Evolutionary conservation across 352 stramenopile genomes (phyloP).

Genomic region (Pythium phragmiticola): DNA sequence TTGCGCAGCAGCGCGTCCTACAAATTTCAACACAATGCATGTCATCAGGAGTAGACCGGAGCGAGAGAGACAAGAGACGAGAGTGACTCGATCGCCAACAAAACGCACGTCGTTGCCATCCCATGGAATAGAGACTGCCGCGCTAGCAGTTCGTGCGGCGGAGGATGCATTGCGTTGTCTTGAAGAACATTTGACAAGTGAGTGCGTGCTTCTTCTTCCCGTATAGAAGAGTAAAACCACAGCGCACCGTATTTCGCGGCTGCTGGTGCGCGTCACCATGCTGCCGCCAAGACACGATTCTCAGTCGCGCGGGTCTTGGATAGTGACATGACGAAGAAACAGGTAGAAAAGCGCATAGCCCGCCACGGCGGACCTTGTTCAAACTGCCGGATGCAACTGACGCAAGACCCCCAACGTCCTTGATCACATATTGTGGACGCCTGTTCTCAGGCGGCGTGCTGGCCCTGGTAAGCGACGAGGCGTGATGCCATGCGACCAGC

Average conservation of each 20-base stretch:
- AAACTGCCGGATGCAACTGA: conserved; percentile 9
- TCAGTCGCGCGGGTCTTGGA: background rate
- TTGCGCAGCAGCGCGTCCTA: conserved; percentile 17
- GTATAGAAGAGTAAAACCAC: background rate
- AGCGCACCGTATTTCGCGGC: conserved; percentile 3
- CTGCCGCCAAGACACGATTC: background rate
- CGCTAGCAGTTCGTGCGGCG: background rate
- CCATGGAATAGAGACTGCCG: background rate
- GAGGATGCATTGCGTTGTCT: background rate
- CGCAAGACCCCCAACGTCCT: background rate
- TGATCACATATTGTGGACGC: background rate
- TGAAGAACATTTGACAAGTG: background rate
- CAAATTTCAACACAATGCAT: background rate
- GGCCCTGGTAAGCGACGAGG: background rate
- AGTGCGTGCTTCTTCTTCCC: background rate
- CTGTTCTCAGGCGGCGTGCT: background rate
- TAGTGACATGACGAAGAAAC: background rate
- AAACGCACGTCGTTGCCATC: conserved; percentile 1
- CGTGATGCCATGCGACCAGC: conserved; percentile 7
- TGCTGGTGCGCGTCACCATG: conserved; percentile 9
- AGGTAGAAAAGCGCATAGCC: background rate
- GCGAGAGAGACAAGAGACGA: background rate
- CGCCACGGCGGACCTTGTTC: background rate
- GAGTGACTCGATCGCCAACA: background rate
- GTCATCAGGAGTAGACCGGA: background rate